Conservation (phyloP, 2,329 filamentous ascomycete species). For the Magnaporthiopsis poae region DNA sequence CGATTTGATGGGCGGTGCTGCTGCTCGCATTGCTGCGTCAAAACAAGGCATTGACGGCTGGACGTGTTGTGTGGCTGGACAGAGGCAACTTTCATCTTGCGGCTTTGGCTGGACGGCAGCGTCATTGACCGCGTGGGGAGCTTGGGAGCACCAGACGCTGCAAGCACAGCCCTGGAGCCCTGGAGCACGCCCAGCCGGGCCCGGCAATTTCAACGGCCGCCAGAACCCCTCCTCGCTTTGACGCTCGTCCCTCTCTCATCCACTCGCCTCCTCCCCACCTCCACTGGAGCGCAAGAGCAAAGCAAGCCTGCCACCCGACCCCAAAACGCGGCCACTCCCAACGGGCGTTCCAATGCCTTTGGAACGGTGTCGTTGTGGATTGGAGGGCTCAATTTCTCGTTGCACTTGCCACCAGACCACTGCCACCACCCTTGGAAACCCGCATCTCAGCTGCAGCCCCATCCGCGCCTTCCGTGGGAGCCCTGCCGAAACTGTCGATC, state of each 20-base stretch:
- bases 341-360: too few relatives aligned
- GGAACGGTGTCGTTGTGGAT: too few relatives aligned
- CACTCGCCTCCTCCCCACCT: neutral
- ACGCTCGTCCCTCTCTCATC: neutral
- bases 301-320: too few relatives aligned
- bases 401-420: neutral
- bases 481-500: slow-evolving; percentile 30
- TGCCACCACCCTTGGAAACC: neutral
- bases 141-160: neutral
- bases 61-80: too few relatives aligned
- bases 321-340: too few relatives aligned
- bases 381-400: neutral
- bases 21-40: too few relatives aligned
- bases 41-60: too few relatives aligned
- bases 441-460: neutral
- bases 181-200: neutral
- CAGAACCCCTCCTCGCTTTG: neutral
- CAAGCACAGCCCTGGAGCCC: neutral
- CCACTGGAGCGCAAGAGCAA: neutral
- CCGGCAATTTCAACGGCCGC: slow-evolving; percentile 2
- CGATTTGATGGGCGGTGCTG: too few relatives aligned
- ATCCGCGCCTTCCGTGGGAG: slow-evolving; percentile 7
- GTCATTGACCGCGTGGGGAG: neutral
- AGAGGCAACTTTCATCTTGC: neutral
- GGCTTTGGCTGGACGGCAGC: neutral